Percentiles rank a stretch among this genome's conserved stretches.
phyloP scores from a whole-genome alignment of 192 early-diverging fungal genomes.

The Coemansia sp. region DNA sequence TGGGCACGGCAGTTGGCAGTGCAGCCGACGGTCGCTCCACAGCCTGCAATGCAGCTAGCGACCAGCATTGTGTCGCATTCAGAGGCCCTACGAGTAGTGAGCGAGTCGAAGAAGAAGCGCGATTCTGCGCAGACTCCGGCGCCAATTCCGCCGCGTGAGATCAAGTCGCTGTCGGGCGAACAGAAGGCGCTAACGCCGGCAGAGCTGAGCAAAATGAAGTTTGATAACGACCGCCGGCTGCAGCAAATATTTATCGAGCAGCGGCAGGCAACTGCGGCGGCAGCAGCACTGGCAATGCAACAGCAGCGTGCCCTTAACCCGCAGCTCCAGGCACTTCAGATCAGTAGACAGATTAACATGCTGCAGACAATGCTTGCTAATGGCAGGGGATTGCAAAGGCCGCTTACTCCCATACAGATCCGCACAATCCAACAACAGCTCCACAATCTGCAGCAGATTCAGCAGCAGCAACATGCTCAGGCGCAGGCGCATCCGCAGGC shows the following conservation, averaged over 20 bases:
- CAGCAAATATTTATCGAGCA: slow-evolving; percentile 49
- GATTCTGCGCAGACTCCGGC: slow-evolving; percentile 26
- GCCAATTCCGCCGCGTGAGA: slow-evolving; percentile 41
- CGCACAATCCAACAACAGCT: slow-evolving; percentile 42
- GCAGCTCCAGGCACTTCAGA: slow-evolving; percentile 23
- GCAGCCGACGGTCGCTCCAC: slow-evolving; percentile 14
- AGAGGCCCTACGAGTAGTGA: slow-evolving; percentile 26
- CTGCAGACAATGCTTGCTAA: slow-evolving; percentile 35
- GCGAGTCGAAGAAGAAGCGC: slow-evolving; percentile 43
- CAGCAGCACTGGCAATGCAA: slow-evolving; percentile 37
- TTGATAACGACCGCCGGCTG: slow-evolving; percentile 38
- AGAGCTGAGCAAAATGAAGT: slow-evolving; percentile 45
- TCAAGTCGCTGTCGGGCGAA: slow-evolving; percentile 31
- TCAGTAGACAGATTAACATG: slow-evolving; percentile 22
- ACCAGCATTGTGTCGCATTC: slow-evolving; percentile 32
- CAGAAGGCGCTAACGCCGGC: slow-evolving; percentile 47
- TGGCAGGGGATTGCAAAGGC: slow-evolving; percentile 27
- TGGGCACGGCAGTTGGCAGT: slow-evolving; percentile 32
- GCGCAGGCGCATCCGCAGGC: slow-evolving; percentile 16
- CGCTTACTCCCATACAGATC: slow-evolving; percentile 27
- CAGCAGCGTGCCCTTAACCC: slow-evolving; percentile 18
- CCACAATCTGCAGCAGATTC: slow-evolving; percentile 22
- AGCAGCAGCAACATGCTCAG: slow-evolving; percentile 24
- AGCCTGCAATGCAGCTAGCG: slow-evolving; percentile 47
- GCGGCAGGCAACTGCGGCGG: slow-evolving; percentile 42